Evolutionary conservation across 192 early-diverging fungal genomes (phyloP).

Genomic region (Gamsiella multidivaricata): DNA sequence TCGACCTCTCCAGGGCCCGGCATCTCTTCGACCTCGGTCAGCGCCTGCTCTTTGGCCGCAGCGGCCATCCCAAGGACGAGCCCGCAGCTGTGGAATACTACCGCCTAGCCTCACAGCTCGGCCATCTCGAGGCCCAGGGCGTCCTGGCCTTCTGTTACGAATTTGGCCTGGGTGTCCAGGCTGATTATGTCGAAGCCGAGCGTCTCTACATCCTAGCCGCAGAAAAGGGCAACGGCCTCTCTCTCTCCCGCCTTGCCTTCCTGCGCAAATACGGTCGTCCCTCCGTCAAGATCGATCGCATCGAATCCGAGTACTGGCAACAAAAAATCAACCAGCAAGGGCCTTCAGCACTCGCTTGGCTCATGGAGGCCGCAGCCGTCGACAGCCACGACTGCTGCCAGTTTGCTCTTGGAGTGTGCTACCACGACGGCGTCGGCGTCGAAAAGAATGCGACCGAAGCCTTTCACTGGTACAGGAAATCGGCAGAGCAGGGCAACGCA

Average conservation of each 20-base stretch:
- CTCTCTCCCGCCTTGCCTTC: conserved; percentile 77
- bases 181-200: conserved; percentile 74
- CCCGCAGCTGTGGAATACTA: conserved; percentile 63
- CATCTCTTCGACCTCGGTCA: conserved; percentile 49
- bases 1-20: conserved; percentile 30
- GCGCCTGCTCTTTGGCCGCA: conserved; percentile 63
- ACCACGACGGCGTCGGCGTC: conserved; percentile 81
- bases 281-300: conserved; percentile 77
- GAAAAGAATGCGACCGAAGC: conserved; percentile 72
- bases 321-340: conserved; percentile 69
- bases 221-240: conserved; percentile 68
- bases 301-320: conserved; percentile 85
- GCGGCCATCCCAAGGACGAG: conserved; percentile 55
- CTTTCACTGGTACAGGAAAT: conserved; percentile 76
- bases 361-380: conserved; percentile 66
- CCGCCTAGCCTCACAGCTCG: conserved; percentile 58
- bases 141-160: conserved; percentile 85
- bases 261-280: conserved; percentile 85
- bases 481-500: conserved; percentile 70
- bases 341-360: conserved; percentile 68
- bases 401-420: conserved; percentile 80
- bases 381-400: conserved; percentile 71
- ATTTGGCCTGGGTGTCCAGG: conserved; percentile 79
- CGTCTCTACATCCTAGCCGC: conserved; percentile 74
- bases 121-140: conserved; percentile 65